phyloP scores from a whole-genome alignment of 2,329 filamentous ascomycete species.

The Fusarium chuoi region DNA sequence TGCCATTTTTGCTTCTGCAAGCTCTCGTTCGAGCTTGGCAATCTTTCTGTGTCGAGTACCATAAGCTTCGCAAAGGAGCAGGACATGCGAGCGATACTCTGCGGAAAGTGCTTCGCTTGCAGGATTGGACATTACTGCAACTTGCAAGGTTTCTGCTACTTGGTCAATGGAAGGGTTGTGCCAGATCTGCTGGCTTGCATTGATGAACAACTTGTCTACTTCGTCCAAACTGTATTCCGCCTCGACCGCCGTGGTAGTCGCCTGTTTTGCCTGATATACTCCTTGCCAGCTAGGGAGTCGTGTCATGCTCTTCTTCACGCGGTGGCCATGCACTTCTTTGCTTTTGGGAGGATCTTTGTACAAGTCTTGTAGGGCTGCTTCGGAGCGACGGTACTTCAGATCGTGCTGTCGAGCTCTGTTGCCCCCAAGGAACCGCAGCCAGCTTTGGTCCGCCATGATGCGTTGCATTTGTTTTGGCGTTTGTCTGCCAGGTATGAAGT shows the following conservation, averaged over 20 bases:
- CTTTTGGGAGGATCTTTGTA: slow-evolving; percentile 7
- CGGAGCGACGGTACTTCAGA: slow-evolving; percentile 35
- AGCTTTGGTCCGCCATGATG: slow-evolving; percentile 38
- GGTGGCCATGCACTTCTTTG: not conserved
- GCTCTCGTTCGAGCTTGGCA: slow-evolving; percentile 49
- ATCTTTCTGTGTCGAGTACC: slow-evolving; percentile 43
- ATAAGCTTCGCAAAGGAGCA: slow-evolving; percentile 52
- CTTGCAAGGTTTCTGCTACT: slow-evolving; percentile 57
- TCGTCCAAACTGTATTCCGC: slow-evolving; percentile 8
- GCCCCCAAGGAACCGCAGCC: slow-evolving; percentile 42
- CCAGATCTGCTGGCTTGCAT: slow-evolving; percentile 43
- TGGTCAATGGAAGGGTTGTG: slow-evolving; percentile 56
- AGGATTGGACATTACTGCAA: slow-evolving; percentile 53
- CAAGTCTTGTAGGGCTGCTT: slow-evolving; percentile 31
- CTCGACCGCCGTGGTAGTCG: not conserved
- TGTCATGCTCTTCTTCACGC: slow-evolving; percentile 5
- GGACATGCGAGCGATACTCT: slow-evolving; percentile 56
- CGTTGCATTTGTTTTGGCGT: not conserved
- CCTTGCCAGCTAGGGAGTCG: slow-evolving; percentile 32
- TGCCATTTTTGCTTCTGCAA: slow-evolving; percentile 50
- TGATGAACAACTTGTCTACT: slow-evolving; percentile 29
- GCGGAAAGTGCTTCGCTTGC: slow-evolving; percentile 50
- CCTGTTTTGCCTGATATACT: not conserved
- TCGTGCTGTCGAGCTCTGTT: slow-evolving; percentile 36
- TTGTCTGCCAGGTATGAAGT: not conserved